Conservation (phyloP, 1,284 basidiomycete genomes). For the Papiliotrema laurentii region DNA sequence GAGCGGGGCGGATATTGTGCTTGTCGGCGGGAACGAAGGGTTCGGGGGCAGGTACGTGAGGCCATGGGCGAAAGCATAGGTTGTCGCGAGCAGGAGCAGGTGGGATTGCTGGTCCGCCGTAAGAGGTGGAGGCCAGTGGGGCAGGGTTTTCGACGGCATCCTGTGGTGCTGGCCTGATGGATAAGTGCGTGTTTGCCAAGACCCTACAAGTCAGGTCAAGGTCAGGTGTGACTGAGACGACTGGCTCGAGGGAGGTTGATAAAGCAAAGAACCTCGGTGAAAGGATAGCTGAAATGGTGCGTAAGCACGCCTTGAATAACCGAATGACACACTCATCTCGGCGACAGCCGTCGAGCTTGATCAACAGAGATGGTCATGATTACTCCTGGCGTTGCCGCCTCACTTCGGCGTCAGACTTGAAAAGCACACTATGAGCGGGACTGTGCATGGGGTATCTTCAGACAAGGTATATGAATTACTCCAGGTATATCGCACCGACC, state of each 20-base stretch:
- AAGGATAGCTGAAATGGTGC: background rate
- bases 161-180: too few relatives aligned
- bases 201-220: background rate
- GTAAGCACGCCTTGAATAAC: slow-evolving; percentile 2
- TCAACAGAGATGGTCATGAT: background rate
- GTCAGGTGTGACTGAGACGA: background rate
- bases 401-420: background rate
- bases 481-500: background rate
- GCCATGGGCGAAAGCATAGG: slow-evolving; percentile 79
- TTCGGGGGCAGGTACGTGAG: slow-evolving; percentile 70
- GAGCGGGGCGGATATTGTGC: slow-evolving; percentile 82
- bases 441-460: background rate
- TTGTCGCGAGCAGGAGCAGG: slow-evolving; percentile 65
- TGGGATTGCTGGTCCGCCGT: slow-evolving; percentile 56
- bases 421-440: background rate
- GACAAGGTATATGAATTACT: background rate
- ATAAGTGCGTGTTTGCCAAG: background rate
- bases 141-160: too few relatives aligned
- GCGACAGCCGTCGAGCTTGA: background rate
- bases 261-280: background rate
- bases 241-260: background rate
- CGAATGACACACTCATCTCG: background rate
- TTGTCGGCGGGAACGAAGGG: slow-evolving; percentile 63
- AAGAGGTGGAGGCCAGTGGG: slow-evolving; percentile 69
- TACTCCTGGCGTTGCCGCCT: background rate